Evolutionary conservation across 345 rosid genomes (phyloP).

Genomic region (Heritiera fomes): DNA sequence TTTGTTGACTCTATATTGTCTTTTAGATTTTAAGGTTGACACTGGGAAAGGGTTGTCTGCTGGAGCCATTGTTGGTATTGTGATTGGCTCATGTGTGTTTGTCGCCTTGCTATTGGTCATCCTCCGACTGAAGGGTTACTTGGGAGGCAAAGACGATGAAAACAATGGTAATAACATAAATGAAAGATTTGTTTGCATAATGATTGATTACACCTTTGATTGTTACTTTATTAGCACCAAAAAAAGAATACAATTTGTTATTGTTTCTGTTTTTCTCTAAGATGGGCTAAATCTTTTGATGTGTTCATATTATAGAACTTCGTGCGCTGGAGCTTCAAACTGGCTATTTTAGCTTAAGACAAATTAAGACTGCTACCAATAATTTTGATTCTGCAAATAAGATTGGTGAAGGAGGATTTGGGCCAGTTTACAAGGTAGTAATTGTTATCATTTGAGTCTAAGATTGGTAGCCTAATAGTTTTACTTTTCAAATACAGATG

Average conservation of each 20-base stretch:
- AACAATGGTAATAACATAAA: conserved; percentile 47
- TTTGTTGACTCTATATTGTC: background rate
- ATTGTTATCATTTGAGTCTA: background rate
- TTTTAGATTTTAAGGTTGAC: conserved; percentile 66
- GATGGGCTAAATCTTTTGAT: background rate
- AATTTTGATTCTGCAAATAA: conserved; percentile 72
- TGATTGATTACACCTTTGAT: background rate
- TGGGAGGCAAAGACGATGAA: conserved; percentile 55
- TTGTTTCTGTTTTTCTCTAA: background rate
- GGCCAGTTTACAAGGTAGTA: conserved; percentile 87
- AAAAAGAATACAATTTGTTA: background rate
- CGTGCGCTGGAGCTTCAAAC: conserved; percentile 70
- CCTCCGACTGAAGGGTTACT: conserved; percentile 51
- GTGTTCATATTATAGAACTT: conserved; percentile 43
- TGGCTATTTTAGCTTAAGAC: conserved; percentile 68
- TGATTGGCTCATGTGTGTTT: conserved; percentile 46
- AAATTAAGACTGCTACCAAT: conserved; percentile 71
- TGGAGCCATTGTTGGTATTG: conserved; percentile 71
- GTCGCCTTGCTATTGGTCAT: conserved; percentile 40
- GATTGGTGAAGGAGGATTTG: conserved; percentile 96
- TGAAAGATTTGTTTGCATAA: background rate
- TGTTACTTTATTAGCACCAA: background rate
- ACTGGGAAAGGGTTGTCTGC: conserved; percentile 48
- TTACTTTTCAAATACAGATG: background rate
- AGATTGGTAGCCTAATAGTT: background rate